Evolutionary conservation across 768 basidiomycete genomes (phyloP).

Genomic region (Xerocomellus dryophilus): DNA sequence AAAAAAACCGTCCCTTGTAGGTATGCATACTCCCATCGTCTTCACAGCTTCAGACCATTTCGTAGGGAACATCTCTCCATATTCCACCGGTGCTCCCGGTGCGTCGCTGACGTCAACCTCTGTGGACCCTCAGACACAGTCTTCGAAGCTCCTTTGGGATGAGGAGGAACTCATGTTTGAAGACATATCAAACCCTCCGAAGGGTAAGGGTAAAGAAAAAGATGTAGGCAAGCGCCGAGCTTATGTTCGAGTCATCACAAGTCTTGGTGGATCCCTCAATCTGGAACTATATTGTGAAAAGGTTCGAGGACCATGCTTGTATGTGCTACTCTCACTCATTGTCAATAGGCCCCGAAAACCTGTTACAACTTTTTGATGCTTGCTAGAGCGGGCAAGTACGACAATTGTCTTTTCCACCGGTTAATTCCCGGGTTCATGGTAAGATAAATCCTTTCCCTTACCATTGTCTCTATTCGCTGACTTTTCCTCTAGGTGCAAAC

Average conservation of each 20-base stretch:
- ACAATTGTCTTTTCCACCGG: slow-evolving; percentile 87
- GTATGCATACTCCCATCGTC: slow-evolving; percentile 18
- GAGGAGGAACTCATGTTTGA: slow-evolving; percentile 99
- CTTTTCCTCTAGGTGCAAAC: slow-evolving; percentile 76
- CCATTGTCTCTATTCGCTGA: background rate
- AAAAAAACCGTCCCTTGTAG: slow-evolving; percentile 68
- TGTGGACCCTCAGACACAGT: slow-evolving; percentile 64
- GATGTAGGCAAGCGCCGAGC: slow-evolving; percentile 88
- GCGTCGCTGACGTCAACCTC: slow-evolving; percentile 94
- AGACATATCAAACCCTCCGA: slow-evolving; percentile 73
- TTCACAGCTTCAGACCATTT: slow-evolving; percentile 1
- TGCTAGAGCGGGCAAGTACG: slow-evolving; percentile 86
- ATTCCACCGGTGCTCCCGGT: slow-evolving; percentile 84
- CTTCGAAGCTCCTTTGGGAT: slow-evolving; percentile 88
- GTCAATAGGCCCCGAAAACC: slow-evolving; percentile 84
- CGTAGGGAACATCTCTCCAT: slow-evolving; percentile 87
- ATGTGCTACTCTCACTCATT: background rate
- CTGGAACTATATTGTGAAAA: slow-evolving; percentile 87
- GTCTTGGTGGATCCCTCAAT: slow-evolving; percentile 83
- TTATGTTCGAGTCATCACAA: slow-evolving; percentile 95
- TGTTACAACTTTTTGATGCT: slow-evolving; percentile 98
- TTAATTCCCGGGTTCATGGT: slow-evolving; percentile 97
- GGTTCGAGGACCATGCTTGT: slow-evolving; percentile 35
- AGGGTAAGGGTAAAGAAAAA: slow-evolving; percentile 91
- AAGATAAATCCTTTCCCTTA: slow-evolving; percentile 12